These are phyloP conservation scores for Limnomonas spitsbergensis DNA, from an alignment of 139 green algal genomes.

Conservation along the genomic window DNA sequence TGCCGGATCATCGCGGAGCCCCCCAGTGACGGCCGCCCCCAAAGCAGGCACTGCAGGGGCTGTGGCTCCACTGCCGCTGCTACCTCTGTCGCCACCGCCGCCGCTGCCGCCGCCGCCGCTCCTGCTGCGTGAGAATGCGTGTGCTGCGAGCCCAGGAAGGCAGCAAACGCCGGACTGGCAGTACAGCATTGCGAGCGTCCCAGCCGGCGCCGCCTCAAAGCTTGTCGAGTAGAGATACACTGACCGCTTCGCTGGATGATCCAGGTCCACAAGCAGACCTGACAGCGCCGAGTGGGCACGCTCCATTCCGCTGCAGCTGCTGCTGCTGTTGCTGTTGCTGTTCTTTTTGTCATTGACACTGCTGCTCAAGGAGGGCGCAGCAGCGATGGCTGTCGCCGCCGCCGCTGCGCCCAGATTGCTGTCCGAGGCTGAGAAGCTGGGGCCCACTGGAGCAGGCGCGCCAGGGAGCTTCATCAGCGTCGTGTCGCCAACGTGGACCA, in stretches of 20 bases:
- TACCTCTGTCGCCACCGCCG: no score
- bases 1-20: neutral
- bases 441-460: neutral
- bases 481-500: neutral
- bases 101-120: no score
- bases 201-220: neutral
- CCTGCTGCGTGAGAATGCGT: no score
- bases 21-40: neutral
- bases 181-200: neutral
- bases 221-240: slow-evolving; percentile 4
- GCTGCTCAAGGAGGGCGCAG: neutral
- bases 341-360: neutral
- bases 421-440: neutral
- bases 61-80: neutral
- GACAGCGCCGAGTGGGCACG: neutral
- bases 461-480: neutral
- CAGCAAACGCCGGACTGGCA: neutral
- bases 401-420: neutral
- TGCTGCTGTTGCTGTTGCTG: neutral
- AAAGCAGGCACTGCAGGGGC: neutral
- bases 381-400: neutral
- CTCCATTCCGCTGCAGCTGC: neutral
- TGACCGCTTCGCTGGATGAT: no score
- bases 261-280: no score
- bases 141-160: neutral